These are phyloP conservation scores for Cavenderia fasciculata DNA, from an alignment of 78 protist species.

Conservation along the genomic window DNA sequence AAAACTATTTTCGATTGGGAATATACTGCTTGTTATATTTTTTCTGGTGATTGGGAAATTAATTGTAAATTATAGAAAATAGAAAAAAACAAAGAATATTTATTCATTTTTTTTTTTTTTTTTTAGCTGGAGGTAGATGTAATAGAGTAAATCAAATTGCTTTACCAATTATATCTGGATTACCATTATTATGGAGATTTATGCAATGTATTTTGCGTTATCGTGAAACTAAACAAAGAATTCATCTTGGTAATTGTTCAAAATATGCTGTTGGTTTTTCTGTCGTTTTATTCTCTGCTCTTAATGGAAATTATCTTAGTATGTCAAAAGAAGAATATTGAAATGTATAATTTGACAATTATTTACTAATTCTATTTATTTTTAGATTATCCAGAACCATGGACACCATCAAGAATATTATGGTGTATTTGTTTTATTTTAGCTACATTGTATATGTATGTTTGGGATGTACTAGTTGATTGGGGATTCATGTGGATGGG, in stretches of 20 bases:
- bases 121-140: conserved; percentile 28
- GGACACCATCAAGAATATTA: conserved; percentile 60
- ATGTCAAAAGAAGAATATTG: neutral
- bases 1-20: conserved; percentile 73
- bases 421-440: conserved; percentile 66
- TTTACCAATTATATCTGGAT: conserved; percentile 59
- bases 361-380: neutral
- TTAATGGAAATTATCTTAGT: conserved; percentile 62
- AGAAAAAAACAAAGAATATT: too few relatives aligned
- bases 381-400: conserved; percentile 47
- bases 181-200: conserved; percentile 62
- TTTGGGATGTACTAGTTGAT: conserved; percentile 76
- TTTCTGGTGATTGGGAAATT: conserved; percentile 69
- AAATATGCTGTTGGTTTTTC: conserved; percentile 78
- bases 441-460: conserved; percentile 64
- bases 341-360: neutral
- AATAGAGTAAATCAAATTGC: conserved; percentile 38
- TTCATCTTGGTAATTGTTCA: conserved; percentile 49
- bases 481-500: conserved; percentile 70
- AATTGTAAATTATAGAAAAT: conserved; percentile 46
- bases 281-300: conserved; percentile 51
- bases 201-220: conserved; percentile 60
- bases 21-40: conserved; percentile 66
- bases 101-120: neutral
- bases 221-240: conserved; percentile 5